Evolutionary conservation across 768 basidiomycete genomes (phyloP).

Genomic region (Phylloporus scabripes): DNA sequence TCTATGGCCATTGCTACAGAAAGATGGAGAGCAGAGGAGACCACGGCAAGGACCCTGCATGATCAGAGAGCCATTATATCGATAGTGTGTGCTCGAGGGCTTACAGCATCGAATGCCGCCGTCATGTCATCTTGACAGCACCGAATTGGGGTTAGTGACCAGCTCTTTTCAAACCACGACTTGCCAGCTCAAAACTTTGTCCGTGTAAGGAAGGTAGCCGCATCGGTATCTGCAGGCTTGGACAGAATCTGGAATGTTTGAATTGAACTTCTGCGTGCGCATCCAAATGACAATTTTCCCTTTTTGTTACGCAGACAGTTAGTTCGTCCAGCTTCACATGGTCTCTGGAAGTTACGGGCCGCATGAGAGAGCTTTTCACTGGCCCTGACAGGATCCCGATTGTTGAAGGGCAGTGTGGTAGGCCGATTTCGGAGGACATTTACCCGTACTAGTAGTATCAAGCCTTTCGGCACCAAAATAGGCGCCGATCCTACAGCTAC

Average conservation of each 20-base stretch:
- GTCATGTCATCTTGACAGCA: neutral
- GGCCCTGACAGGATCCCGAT: too few relatives aligned
- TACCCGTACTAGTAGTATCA: too few relatives aligned
- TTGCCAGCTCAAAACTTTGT: too few relatives aligned
- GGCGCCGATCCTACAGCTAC: too few relatives aligned
- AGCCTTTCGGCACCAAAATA: too few relatives aligned
- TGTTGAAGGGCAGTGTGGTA: too few relatives aligned
- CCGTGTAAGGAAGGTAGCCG: neutral
- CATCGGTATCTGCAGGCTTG: neutral
- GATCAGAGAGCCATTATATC: neutral
- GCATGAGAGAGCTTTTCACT: too few relatives aligned
- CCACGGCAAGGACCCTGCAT: neutral
- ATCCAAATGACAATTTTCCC: neutral
- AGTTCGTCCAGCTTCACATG: neutral
- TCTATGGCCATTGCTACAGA: slow-evolving; percentile 20
- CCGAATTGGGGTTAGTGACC: neutral
- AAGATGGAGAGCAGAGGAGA: neutral
- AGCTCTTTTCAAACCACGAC: neutral
- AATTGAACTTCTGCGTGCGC: neutral
- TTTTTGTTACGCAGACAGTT: too few relatives aligned
- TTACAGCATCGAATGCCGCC: neutral
- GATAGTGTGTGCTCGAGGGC: neutral
- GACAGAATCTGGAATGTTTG: neutral
- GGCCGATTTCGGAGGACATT: too few relatives aligned
- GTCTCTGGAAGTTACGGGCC: neutral